phyloP scores from a whole-genome alignment of 768 basidiomycete species.

The Amanita pseudoporphyria region DNA sequence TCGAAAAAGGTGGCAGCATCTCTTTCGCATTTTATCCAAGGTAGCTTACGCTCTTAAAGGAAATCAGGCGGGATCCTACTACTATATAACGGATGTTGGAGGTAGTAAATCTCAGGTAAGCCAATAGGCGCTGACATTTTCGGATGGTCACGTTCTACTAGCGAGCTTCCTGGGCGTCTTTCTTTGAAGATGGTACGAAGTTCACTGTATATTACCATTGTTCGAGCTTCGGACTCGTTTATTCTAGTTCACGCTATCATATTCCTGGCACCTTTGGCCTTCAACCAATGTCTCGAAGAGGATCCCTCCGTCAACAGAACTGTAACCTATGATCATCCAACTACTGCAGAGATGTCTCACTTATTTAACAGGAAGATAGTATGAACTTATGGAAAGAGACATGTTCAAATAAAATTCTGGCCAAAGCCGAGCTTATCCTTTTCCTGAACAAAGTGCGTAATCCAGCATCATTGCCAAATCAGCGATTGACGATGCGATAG shows the following conservation, averaged over 20 bases:
- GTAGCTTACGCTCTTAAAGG: constrained; percentile 12
- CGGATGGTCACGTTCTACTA: constrained; percentile 14
- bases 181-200: constrained; percentile 56
- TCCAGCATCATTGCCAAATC: background rate
- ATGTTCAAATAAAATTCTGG: constrained; percentile 52
- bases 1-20: constrained; percentile 37
- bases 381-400: constrained; percentile 62
- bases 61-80: constrained; percentile 37
- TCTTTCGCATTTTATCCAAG: background rate
- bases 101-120: constrained; percentile 45
- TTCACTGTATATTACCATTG: background rate
- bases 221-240: background rate
- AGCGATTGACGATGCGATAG: constrained; percentile 10
- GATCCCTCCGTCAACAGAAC: constrained; percentile 56
- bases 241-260: constrained; percentile 62
- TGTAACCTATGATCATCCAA: constrained; percentile 20
- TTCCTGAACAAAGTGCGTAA: constrained; percentile 62
- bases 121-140: background rate
- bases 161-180: constrained; percentile 66
- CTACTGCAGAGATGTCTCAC: background rate
- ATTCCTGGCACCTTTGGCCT: constrained; percentile 72
- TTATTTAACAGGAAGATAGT: constrained; percentile 52
- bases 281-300: constrained; percentile 68
- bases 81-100: constrained; percentile 64
- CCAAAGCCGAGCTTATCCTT: constrained; percentile 54